A percentile compares a stretch with the other conserved stretches of the same genome.
Evolutionary conservation across 2,329 filamentous ascomycete species (phyloP).

Genomic region (Xylariaceae sp.): DNA sequence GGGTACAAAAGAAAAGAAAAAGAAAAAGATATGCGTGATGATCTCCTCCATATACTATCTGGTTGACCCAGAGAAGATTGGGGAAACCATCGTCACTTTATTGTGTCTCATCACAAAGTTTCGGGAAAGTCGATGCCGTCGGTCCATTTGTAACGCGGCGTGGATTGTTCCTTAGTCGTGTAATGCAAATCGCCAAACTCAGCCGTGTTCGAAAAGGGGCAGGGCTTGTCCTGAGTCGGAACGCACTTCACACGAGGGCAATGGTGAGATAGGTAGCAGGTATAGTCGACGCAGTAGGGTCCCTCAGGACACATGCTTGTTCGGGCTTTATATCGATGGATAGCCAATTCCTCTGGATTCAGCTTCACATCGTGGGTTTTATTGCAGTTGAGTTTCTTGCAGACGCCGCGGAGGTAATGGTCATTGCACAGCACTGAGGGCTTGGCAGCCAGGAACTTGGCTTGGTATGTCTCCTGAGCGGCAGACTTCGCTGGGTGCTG

Average conservation of each 20-base stretch:
- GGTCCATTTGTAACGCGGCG: constrained; percentile 30
- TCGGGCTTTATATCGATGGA: constrained; percentile 36
- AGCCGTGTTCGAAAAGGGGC: constrained; percentile 30
- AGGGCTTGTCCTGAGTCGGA: constrained; percentile 20
- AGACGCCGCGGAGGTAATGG: constrained; percentile 32
- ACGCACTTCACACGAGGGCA: constrained; percentile 29
- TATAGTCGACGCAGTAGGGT: constrained; percentile 32
- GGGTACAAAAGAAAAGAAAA: no score
- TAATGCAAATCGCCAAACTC: constrained; percentile 33
- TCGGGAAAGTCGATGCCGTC: constrained; percentile 44
- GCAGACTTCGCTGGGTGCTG: constrained; percentile 31
- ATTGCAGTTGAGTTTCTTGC: constrained; percentile 30
- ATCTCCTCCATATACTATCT: no score
- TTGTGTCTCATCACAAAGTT: constrained; percentile 43
- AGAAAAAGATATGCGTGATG: no score
- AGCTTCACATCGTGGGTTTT: constrained; percentile 33
- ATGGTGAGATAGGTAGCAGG: constrained; percentile 36
- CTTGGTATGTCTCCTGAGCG: constrained; percentile 31
- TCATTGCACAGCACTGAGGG: constrained; percentile 35
- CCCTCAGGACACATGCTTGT: constrained; percentile 34
- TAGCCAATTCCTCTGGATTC: constrained; percentile 31
- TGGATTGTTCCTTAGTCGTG: constrained; percentile 28
- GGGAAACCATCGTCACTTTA: no score
- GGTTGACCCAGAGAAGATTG: no score
- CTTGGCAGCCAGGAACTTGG: constrained; percentile 30